Evolutionary conservation across 768 basidiomycete genomes (phyloP), one percentile per base, ranked within the genome.

Genomic region (Hygrocybe punicea): DNA sequence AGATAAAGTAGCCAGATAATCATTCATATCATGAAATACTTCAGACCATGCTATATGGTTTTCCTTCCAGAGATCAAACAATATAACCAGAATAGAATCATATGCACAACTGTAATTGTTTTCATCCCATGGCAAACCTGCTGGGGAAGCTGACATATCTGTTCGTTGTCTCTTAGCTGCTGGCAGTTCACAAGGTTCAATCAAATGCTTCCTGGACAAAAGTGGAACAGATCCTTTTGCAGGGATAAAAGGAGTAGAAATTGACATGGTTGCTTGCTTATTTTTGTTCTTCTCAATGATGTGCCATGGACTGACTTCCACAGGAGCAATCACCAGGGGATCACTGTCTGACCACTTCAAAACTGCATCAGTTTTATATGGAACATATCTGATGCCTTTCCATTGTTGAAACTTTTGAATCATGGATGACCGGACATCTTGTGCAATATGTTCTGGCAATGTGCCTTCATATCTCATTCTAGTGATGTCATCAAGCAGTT

Each of bases 401-500:
- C 50, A 35, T 10, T 33, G 17, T 17, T 57, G 33, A 39, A 51
- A 58, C 13, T 37, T 21, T 29, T 33, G 19, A 51, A 58, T 62
- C 14, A 58, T 34, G 6, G 25, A 45, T 35, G 60, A 60, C 29
- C 69, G 11, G 1, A 52, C 55, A 34, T 52, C 37, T 3, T 57
- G 62, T 17, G 50, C n/a, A 1, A 58, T 48, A 5, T 34, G 14
- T 1, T 53, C 48, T 8, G 63, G 60, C 1, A 74, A 51, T 21
- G 24, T 47, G 0, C 58, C 51, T 21, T 68, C 55, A 58, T 63
- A 77, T 25, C 58, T 47, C 1, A 70, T 35, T 1, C 36, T 25
- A 0, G 71, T 75, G 1, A 77, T 68, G 8, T 72, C 63, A 64
- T 76, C 68, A 1, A 78, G 7, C 69, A 73, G 51, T 76, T 71